phyloP scores from a whole-genome alignment of 1,284 basidiomycete genomes.

The Trichosporon asahii region DNA sequence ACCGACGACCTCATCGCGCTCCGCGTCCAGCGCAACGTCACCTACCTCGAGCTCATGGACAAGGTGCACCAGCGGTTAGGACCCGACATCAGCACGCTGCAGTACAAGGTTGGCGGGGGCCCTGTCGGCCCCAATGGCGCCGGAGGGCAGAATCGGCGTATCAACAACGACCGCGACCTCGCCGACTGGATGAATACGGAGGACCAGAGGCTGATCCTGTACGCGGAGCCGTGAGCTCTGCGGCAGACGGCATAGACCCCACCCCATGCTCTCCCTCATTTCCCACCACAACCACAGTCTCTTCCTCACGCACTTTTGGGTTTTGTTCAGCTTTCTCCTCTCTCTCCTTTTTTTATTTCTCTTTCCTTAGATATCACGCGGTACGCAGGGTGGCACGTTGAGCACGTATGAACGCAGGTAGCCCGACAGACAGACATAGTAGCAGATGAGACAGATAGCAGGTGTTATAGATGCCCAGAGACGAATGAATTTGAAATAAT shows the following conservation, averaged over 20 bases:
- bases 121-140: conserved; percentile 18
- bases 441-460: neutral
- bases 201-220: conserved; percentile 78
- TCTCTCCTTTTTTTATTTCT: neutral
- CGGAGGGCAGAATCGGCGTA: conserved; percentile 51
- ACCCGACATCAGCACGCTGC: conserved; percentile 64
- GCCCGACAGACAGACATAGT: neutral
- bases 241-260: too few species aligned
- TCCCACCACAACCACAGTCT: neutral
- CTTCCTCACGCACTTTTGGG: neutral
- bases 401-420: too few species aligned
- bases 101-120: conserved; percentile 65
- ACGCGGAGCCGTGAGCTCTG: conserved; percentile 57
- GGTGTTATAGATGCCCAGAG: neutral
- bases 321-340: neutral
- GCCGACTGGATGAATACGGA: conserved; percentile 75
- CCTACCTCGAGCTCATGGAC: conserved; percentile 76
- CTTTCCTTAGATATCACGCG: neutral
- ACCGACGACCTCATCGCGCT: conserved; percentile 95
- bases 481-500: neutral
- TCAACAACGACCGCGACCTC: conserved; percentile 69
- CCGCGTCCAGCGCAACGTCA: conserved; percentile 91
- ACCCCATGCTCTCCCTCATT: neutral
- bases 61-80: conserved; percentile 87
- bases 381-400: neutral